These are phyloP conservation scores for Leptomonas seymouri DNA, from an alignment of 208 protist species.

Conservation along the genomic window DNA sequence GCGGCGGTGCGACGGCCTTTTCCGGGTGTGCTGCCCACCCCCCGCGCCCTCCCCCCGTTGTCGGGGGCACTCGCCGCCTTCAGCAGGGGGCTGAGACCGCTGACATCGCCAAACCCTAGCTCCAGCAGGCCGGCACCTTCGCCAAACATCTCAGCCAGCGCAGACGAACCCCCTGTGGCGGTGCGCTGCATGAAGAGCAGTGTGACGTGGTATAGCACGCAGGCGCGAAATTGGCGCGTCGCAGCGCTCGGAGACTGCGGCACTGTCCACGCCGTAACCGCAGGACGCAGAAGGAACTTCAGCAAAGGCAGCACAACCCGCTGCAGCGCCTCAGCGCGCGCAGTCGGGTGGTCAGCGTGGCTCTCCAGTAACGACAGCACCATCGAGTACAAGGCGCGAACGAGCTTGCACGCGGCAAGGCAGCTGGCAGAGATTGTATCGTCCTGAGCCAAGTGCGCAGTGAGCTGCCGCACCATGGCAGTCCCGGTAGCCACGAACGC, in stretches of 20 bases:
- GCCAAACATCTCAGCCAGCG: conserved; percentile 6
- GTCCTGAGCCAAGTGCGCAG: conserved; percentile 2
- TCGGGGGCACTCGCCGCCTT: background rate
- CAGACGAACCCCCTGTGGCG: background rate
- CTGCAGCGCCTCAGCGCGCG: conserved; percentile 11
- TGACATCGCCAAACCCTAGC: background rate
- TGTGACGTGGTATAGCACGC: conserved; percentile 42
- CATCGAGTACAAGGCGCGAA: conserved; percentile 32
- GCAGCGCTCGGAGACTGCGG: background rate
- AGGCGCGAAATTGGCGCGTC: conserved; percentile 15
- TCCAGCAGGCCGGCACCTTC: conserved; percentile 18
- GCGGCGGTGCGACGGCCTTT: background rate
- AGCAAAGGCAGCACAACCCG: conserved; percentile 35
- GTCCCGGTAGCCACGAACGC: conserved; percentile 32
- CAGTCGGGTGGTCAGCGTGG: conserved; percentile 4
- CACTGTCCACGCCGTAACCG: conserved; percentile 16
- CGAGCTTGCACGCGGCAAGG: conserved; percentile 22
- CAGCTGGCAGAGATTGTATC: conserved; percentile 1
- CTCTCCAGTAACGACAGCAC: conserved; percentile 20
- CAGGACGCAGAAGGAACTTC: conserved; percentile 12
- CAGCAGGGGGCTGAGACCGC: conserved; percentile 4
- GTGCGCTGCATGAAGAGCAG: conserved; percentile 42
- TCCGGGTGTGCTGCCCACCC: background rate
- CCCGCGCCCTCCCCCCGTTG: background rate
- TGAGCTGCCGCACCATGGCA: conserved; percentile 25